Base-by-base conservation (phyloP, 306 rosid genomes). In the Spatholobus suberectus region DNA sequence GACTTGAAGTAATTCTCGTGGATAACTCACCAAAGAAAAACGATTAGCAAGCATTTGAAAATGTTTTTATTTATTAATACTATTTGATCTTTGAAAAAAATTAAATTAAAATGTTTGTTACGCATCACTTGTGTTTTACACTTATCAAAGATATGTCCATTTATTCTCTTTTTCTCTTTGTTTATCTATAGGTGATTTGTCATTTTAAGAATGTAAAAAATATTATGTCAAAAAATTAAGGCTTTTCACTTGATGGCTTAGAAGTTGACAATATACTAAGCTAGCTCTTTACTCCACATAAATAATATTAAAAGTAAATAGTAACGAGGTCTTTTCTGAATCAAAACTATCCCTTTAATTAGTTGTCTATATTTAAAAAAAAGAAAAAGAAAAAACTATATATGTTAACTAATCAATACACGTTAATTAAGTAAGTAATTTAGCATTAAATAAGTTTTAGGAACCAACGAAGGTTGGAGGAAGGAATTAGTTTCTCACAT, bases 281-380 rank as follows among this genome's bases (percentile, higher is more conserved):
- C 17, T 35, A 7, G n/a, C 10, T 14, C 44, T 66, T 35, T 66
- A 2, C 13, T 38, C 8, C 29, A 66, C 47, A 37, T 18, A 9
- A 61, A n/a, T 37, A 66, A 66, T 34, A n/a, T 8, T n/a, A 66
- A 37, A n/a, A 66, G 27, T 66, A 67, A 65, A 63, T 32, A 63
- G 14, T 58, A 58, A 24, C 12, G 2, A 12, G 14, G 1, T 3
- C 5, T 12, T 29, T 26, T 59, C 5, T 23, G 15, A 58, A 58
- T 58, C 17, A 58, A 58, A 2, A 0, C 29, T 29, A n/a, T n/a
- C n/a, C n/a, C n/a, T n/a, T 9, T 55, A 21, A 21, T 52, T 7
- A 52, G 24, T 52, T 11, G 52, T 46, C 0, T 55, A 21, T 21
- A n/a, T n/a, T n/a, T n/a, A n/a, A n/a, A n/a, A n/a, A n/a, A n/a